Evolutionary conservation across 2,329 filamentous ascomycete genomes (phyloP), one percentile per base, ranked within the genome.

Genomic region (Neopestalotiopsis rosae): DNA sequence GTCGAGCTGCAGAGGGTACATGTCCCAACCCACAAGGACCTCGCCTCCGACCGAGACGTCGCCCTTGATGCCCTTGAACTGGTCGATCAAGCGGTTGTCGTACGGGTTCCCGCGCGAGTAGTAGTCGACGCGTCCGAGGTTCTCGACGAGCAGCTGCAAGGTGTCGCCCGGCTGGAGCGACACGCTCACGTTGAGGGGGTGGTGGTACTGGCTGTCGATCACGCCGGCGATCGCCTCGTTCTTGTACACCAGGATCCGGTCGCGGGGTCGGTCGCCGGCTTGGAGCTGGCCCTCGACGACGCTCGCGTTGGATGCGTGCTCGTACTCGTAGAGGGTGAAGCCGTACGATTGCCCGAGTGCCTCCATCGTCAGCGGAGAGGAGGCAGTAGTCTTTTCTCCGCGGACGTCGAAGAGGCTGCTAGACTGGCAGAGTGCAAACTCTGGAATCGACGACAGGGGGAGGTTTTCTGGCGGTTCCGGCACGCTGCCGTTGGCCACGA

Each of bases 41-140:
- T 66, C 71, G 0, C 68, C 73, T 1, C 80, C 82, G 1, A 87
- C 69, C 0, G 77, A 82, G 1, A 87, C 82, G 64, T 85, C 76
- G 1, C 80, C 81, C 5, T 79, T 71, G 17, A 87, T 81, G 0
- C 85, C 85, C 70, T 87, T 87, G 28, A 76, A 77, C 30, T 81
- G 85, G 42, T 87, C 84, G 5, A 76, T 76, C 10, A 85, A 76
- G 13, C 73, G 73, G 14, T 76, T 71, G 56, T 71, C 72, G n/a
- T 76, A 76, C 17, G 74, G 74, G 2, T 75, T 76, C 34, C 77
- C 75, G 5, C 76, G 73, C 2, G 81, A 79, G 62, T 79, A 79
- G 69, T 83, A 85, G 69, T 86, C 82, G 1, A 86, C 82, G 2
- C 85, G 80, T 1, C 85, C 85, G n/a, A 87, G 78, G 64, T 87